Evolutionary conservation across 1,139 yeast species (phyloP).

Genomic region (Nakaseomyces sp.): DNA sequence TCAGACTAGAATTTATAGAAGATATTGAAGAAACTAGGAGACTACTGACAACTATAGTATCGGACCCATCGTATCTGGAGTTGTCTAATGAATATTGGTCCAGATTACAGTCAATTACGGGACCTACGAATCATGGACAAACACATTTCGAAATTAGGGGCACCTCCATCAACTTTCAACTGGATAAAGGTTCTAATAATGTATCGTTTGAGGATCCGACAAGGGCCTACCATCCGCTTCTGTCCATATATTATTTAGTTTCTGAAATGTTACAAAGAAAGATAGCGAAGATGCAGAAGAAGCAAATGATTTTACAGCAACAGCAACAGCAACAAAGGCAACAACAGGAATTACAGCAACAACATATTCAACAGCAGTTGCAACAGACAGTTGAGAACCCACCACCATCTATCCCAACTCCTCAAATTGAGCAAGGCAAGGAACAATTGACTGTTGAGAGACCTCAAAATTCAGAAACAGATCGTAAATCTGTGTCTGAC

Average conservation of each 20-base stretch:
- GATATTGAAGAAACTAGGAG: constrained; percentile 48
- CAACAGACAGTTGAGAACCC: not conserved
- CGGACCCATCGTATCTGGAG: constrained; percentile 59
- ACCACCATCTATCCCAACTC: not conserved
- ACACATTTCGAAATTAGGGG: constrained; percentile 3
- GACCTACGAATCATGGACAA: constrained; percentile 7
- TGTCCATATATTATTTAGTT: constrained; percentile 80
- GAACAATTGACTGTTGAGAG: not conserved
- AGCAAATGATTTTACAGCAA: constrained; percentile 16
- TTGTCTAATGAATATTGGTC: constrained; percentile 25
- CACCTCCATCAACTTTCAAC: constrained; percentile 1
- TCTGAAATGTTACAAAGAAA: constrained; percentile 72
- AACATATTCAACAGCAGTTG: too few relatives aligned
- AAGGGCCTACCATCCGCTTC: constrained; percentile 76
- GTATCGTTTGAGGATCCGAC: constrained; percentile 63
- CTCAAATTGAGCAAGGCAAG: not conserved
- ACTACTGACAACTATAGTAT: constrained; percentile 50
- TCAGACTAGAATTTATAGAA: constrained; percentile 70
- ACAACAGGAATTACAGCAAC: not conserved
- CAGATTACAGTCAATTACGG: constrained; percentile 9
- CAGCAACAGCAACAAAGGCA: constrained; percentile 10
- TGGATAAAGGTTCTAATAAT: not conserved
- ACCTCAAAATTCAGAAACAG: not conserved
- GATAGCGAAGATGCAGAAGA: constrained; percentile 40
- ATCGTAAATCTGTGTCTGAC: not conserved